Evolutionary conservation across 2,329 filamentous ascomycete species (phyloP).

Genomic region (Clarireedia sp.): DNA sequence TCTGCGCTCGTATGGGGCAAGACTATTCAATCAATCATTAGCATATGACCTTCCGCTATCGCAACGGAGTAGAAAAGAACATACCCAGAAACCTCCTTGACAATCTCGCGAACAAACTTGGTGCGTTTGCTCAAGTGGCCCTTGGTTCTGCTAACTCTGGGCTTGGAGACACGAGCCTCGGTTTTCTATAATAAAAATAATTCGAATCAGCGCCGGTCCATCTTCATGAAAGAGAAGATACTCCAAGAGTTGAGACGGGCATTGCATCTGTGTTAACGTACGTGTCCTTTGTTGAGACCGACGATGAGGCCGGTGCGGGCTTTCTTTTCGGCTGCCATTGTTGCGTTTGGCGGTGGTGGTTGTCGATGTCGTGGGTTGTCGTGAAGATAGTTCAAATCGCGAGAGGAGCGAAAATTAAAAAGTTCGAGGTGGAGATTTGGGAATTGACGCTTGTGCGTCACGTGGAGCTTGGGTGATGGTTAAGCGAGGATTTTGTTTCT

Average conservation of each 20-base stretch:
- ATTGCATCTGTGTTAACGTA: conserved; percentile 34
- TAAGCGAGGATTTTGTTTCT: background rate
- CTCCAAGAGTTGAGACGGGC: conserved; percentile 63
- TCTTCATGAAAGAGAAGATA: conserved; percentile 46
- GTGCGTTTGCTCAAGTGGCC: conserved; percentile 96
- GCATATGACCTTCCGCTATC: background rate
- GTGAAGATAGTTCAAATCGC: background rate
- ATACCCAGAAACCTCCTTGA: conserved; percentile 96
- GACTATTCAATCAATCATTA: conserved; percentile 38
- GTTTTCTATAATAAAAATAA: conserved; percentile 57
- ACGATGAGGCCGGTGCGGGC: conserved; percentile 51
- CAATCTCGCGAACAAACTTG: conserved; percentile 91
- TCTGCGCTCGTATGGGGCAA: conserved; percentile 94
- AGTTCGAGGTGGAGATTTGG: background rate
- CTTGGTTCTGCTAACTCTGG: conserved; percentile 78
- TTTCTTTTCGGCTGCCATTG: conserved; percentile 53
- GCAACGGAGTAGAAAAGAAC: conserved; percentile 31
- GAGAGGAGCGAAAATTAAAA: background rate
- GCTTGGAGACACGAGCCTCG: conserved; percentile 69
- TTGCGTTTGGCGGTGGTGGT: conserved; percentile 14
- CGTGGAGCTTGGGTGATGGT: background rate
- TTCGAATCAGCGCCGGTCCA: conserved; percentile 23
- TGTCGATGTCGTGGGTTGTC: conserved; percentile 1
- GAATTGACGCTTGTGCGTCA: background rate
- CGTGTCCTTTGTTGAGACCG: conserved; percentile 57